Evolutionary conservation across 768 basidiomycete species (phyloP).

Genomic region (Tremella yokohamensis): DNA sequence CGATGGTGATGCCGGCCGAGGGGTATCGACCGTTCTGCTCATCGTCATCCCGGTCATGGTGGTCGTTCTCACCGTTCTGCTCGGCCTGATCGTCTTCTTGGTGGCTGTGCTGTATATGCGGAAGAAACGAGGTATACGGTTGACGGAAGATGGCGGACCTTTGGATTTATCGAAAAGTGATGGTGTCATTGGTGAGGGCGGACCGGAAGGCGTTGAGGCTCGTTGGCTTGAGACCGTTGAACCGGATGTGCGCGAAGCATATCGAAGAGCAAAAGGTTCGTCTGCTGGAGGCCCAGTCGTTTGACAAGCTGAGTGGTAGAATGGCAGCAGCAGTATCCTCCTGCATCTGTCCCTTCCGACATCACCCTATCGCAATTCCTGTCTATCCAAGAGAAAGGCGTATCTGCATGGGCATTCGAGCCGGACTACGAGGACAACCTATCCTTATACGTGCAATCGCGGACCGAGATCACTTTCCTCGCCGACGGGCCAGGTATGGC

Average conservation of each 20-base stretch:
- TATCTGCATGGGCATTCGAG: conserved; percentile 98
- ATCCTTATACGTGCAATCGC: conserved; percentile 85
- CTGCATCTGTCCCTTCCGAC: conserved; percentile 94
- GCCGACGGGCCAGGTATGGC: conserved; percentile 54
- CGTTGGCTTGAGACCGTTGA: conserved; percentile 84
- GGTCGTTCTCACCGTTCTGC: conserved; percentile 85
- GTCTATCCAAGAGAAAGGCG: conserved; percentile 98
- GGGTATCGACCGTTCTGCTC: conserved; percentile 20
- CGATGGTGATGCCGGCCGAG: not conserved
- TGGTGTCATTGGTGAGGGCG: conserved; percentile 78
- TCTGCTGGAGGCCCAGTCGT: conserved; percentile 12
- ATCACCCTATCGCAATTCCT: conserved; percentile 98
- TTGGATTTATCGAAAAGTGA: conserved; percentile 90
- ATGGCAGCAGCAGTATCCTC: conserved; percentile 70
- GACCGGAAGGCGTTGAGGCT: conserved; percentile 83
- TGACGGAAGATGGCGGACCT: conserved; percentile 77
- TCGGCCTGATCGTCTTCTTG: conserved; percentile 86
- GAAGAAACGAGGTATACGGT: conserved; percentile 48
- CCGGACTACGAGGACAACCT: conserved; percentile 95
- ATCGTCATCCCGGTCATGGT: conserved; percentile 89
- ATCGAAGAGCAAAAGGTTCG: conserved; percentile 82
- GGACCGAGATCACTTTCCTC: conserved; percentile 97
- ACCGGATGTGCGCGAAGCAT: conserved; percentile 66
- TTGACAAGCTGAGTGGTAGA: conserved; percentile 36
- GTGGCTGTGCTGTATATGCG: conserved; percentile 76